Percentiles rank a stretch among this genome's conserved stretches.
Evolutionary conservation across 176 grass and related monocot species (phyloP).

Genomic region (Aegilops tauschii): DNA sequence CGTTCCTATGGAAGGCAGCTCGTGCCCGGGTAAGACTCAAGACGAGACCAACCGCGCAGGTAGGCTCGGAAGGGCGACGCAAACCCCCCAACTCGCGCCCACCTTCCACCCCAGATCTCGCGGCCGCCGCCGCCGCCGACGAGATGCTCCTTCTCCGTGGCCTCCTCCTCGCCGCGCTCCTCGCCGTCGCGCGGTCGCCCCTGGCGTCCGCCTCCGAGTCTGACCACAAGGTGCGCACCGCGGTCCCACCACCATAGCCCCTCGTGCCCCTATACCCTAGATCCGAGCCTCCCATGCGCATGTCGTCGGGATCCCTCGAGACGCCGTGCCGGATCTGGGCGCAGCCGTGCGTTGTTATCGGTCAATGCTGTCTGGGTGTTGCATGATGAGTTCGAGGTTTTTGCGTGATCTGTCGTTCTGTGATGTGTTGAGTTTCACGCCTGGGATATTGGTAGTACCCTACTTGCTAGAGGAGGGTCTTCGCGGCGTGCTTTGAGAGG

Average conservation of each 20-base stretch:
- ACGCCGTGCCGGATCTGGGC: conserved; percentile 12
- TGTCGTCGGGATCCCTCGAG: conserved; percentile 22
- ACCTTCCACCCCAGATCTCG: conserved; percentile 32
- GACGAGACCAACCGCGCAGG: conserved; percentile 28
- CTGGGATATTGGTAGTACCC: neutral
- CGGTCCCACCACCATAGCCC: neutral
- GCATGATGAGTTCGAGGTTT: neutral
- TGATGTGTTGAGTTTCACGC: neutral
- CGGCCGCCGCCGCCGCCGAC: conserved; percentile 15
- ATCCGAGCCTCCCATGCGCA: neutral
- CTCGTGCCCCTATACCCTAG: conserved; percentile 16
- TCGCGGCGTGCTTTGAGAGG: neutral
- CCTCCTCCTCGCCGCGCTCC: conserved; percentile 14
- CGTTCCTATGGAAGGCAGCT: conserved; percentile 33
- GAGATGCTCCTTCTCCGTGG: conserved; percentile 49
- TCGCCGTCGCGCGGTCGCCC: conserved; percentile 14
- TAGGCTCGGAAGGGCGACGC: conserved; percentile 17
- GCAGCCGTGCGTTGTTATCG: neutral
- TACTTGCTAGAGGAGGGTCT: neutral
- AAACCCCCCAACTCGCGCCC: neutral
- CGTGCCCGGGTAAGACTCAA: conserved; percentile 31
- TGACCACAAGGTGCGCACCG: conserved; percentile 69
- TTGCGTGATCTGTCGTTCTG: conserved; percentile 24
- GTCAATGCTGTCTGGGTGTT: neutral
- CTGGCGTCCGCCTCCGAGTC: conserved; percentile 59